phyloP scores from a whole-genome alignment of 495 filamentous ascomycete genomes.

The Aspergillus bertholletiae region DNA sequence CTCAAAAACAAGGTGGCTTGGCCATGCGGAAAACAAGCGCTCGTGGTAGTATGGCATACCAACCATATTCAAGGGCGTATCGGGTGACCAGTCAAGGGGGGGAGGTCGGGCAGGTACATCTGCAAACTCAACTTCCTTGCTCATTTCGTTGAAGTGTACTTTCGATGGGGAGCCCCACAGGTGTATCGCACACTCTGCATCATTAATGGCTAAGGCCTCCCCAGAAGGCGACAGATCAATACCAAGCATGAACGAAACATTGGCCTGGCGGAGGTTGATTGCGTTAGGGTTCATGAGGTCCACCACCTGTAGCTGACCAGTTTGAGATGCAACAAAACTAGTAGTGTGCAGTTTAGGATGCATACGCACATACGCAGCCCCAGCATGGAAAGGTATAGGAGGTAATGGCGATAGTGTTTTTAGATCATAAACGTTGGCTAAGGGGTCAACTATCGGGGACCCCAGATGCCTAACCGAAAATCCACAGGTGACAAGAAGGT shows the following conservation, averaged over 20 bases:
- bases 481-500: conserved; percentile 93
- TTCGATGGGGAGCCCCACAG: conserved; percentile 92
- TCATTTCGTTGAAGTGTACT: conserved; percentile 83
- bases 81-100: conserved; percentile 62
- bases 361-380: conserved; percentile 89
- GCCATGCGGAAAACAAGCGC: conserved; percentile 82
- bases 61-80: conserved; percentile 78
- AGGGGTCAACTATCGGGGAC: conserved; percentile 70
- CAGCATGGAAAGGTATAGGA: conserved; percentile 87
- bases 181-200: conserved; percentile 73
- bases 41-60: conserved; percentile 96
- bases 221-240: conserved; percentile 89
- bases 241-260: conserved; percentile 66
- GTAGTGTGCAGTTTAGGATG: conserved; percentile 93
- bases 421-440: conserved; percentile 92
- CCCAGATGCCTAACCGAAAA: conserved; percentile 70
- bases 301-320: conserved; percentile 87
- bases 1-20: conserved; percentile 75
- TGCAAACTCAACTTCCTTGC: conserved; percentile 72
- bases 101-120: conserved; percentile 52
- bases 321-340: conserved; percentile 83
- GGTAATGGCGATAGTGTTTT: conserved; percentile 80
- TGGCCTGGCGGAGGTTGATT: conserved; percentile 83
- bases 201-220: conserved; percentile 79
- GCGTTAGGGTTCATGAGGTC: conserved; percentile 93